These are phyloP conservation scores for Sporothrix inflata DNA, from an alignment of 2,329 filamentous ascomycete species.

Conservation along the genomic window DNA sequence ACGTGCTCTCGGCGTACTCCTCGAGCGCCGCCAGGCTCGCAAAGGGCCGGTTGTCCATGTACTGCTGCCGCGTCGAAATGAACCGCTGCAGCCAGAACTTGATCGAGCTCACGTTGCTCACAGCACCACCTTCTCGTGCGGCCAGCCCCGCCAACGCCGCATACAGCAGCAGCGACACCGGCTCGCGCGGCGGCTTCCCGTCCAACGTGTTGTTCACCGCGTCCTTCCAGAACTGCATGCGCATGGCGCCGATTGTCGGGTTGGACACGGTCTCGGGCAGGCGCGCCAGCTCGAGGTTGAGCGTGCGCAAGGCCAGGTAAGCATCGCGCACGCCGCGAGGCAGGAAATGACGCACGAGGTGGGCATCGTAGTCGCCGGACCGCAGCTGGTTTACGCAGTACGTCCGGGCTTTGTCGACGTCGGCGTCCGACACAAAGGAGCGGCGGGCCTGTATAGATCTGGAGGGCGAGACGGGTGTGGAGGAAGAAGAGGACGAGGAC, in stretches of 20 bases:
- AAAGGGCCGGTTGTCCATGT: slow-evolving; percentile 83
- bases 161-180: slow-evolving; percentile 82
- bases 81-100: slow-evolving; percentile 77
- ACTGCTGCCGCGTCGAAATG: slow-evolving; percentile 78
- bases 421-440: slow-evolving; percentile 53
- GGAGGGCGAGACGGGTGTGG: neutral
- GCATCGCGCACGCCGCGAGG: slow-evolving; percentile 74
- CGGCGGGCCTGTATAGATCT: slow-evolving; percentile 37
- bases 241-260: slow-evolving; percentile 82
- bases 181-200: slow-evolving; percentile 82
- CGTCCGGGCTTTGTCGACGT: slow-evolving; percentile 56
- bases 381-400: slow-evolving; percentile 60
- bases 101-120: slow-evolving; percentile 48
- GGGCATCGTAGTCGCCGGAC: slow-evolving; percentile 81
- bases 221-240: slow-evolving; percentile 95
- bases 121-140: slow-evolving; percentile 41
- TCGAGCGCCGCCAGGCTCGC: slow-evolving; percentile 74
- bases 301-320: slow-evolving; percentile 86
- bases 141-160: slow-evolving; percentile 69
- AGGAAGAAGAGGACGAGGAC: neutral
- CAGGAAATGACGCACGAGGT: slow-evolving; percentile 83
- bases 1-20: slow-evolving; percentile 90
- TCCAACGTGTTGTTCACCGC: slow-evolving; percentile 74
- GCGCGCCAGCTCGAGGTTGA: slow-evolving; percentile 89
- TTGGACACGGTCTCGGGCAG: slow-evolving; percentile 90